A percentile compares a stretch with the other conserved stretches of the same genome.
phyloP scores from a whole-genome alignment of 768 basidiomycete species.

The Xerocomellus intermedius region DNA sequence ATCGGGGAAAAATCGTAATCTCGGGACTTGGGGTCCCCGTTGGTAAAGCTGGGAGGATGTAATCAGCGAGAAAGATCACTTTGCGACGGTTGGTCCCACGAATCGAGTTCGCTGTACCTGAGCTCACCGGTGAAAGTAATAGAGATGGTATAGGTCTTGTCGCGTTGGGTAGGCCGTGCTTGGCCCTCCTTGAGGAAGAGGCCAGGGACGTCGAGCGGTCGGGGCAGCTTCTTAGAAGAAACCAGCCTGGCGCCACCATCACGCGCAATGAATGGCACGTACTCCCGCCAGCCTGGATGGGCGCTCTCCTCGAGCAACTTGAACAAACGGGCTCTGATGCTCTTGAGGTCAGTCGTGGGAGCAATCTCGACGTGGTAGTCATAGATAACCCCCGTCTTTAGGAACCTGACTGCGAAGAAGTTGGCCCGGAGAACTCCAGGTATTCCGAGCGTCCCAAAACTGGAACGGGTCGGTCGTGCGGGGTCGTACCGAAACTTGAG shows the following conservation, averaged over 20 bases:
- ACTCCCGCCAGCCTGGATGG: conserved; percentile 37
- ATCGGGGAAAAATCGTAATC: conserved; percentile 43
- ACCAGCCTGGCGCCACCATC: conserved; percentile 45
- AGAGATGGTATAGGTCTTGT: conserved; percentile 39
- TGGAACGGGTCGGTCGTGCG: conserved; percentile 45
- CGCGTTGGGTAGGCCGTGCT: conserved; percentile 23
- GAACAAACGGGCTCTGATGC: conserved; percentile 42
- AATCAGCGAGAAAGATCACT: background rate
- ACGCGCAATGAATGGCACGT: conserved; percentile 36
- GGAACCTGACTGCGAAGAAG: conserved; percentile 47
- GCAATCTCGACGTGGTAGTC: conserved; percentile 45
- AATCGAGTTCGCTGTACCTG: conserved; percentile 25
- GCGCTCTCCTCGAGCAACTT: conserved; percentile 40
- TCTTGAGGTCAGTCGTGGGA: conserved; percentile 36
- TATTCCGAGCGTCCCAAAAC: conserved; percentile 43
- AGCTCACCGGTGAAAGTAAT: conserved; percentile 34
- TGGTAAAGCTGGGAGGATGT: conserved; percentile 35
- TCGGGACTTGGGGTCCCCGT: conserved; percentile 37
- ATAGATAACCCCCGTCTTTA: conserved; percentile 36
- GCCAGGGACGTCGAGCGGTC: conserved; percentile 35
- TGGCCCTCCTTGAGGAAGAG: conserved; percentile 43
- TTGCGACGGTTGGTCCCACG: conserved; percentile 28
- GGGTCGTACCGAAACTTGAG: conserved; percentile 33
- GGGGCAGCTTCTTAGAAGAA: conserved; percentile 37
- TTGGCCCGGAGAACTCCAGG: conserved; percentile 46